Evolutionary conservation across 768 basidiomycete species (phyloP).

Genomic region (Roridomyces roridus): DNA sequence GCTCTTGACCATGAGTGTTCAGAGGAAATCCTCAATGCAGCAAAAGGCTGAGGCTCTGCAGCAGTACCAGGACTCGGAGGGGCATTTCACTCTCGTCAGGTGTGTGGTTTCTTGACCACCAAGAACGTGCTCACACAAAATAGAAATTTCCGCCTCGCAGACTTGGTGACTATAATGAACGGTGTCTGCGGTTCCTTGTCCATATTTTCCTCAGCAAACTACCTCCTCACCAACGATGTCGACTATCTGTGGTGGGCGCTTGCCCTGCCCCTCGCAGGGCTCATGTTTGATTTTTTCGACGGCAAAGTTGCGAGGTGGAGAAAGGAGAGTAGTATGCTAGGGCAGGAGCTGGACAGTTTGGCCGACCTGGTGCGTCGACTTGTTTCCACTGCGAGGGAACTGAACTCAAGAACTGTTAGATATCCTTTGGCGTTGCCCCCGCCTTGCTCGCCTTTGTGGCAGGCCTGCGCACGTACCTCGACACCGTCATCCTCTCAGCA

Average conservation of each 20-base stretch:
- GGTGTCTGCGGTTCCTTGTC: conserved; percentile 98
- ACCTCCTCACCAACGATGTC: conserved; percentile 80
- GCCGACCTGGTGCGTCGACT: conserved; percentile 82
- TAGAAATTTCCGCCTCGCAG: conserved; percentile 97
- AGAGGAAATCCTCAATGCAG: conserved; percentile 45
- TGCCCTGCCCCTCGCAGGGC: conserved; percentile 86
- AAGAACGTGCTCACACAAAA: conserved; percentile 17
- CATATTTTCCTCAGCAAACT: conserved; percentile 91
- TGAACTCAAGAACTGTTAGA: conserved; percentile 49
- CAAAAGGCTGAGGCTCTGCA: conserved; percentile 58
- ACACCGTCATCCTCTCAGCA: conserved; percentile 83
- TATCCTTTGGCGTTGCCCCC: conserved; percentile 98
- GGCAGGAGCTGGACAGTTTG: conserved; percentile 96
- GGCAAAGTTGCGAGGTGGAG: conserved; percentile 98
- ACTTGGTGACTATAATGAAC: conserved; percentile 98
- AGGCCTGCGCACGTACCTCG: conserved; percentile 90
- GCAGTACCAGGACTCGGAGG: conserved; percentile 87
- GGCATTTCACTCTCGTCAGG: conserved; percentile 98
- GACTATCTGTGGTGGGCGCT: conserved; percentile 89
- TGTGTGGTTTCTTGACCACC: conserved; percentile 39
- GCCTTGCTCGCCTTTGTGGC: conserved; percentile 91
- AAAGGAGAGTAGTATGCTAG: conserved; percentile 93
- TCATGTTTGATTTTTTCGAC: conserved; percentile 97
- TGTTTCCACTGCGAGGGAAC: not conserved
- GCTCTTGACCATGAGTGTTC: conserved; percentile 51